Evolutionary conservation across 495 filamentous ascomycete species (phyloP).

Genomic region (Pseudevernia furfuracea): DNA sequence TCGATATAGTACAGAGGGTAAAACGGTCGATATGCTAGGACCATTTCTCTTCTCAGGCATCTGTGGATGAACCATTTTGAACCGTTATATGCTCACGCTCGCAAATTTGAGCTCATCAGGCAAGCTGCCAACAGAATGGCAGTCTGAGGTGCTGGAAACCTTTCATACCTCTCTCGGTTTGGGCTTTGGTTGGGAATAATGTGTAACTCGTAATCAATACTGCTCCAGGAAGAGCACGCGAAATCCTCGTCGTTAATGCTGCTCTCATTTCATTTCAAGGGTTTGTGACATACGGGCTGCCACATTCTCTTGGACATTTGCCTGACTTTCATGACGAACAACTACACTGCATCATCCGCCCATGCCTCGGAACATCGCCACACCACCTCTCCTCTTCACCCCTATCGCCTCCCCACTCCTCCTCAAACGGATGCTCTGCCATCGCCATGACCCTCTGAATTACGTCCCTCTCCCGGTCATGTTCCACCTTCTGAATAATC

Average conservation of each 20-base stretch:
- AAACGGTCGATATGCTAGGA: neutral
- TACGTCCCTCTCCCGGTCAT: slow-evolving; percentile 71
- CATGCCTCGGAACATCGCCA: slow-evolving; percentile 72
- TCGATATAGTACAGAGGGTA: neutral
- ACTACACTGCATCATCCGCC: slow-evolving; percentile 82
- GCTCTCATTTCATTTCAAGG: neutral
- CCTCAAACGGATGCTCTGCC: slow-evolving; percentile 74
- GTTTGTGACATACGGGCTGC: neutral
- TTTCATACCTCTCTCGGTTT: neutral
- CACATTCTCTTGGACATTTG: neutral
- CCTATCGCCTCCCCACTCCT: slow-evolving; percentile 61
- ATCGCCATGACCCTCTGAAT: slow-evolving; percentile 68
- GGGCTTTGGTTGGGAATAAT: neutral
- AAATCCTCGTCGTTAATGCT: neutral
- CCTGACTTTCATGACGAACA: slow-evolving; percentile 38
- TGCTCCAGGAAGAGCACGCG: neutral
- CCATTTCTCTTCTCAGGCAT: neutral
- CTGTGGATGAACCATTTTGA: neutral
- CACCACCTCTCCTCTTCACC: slow-evolving; percentile 78
- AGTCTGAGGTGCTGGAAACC: neutral
- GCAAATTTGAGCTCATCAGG: neutral
- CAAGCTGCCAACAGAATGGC: neutral
- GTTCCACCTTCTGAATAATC: slow-evolving; percentile 79
- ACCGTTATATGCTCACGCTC: neutral
- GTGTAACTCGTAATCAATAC: neutral